Percentiles rank a stretch among this genome's conserved stretches.
These are phyloP conservation scores for Lasiosphaeria ovina DNA, from an alignment of 495 filamentous ascomycete genomes.

Conservation along the genomic window DNA sequence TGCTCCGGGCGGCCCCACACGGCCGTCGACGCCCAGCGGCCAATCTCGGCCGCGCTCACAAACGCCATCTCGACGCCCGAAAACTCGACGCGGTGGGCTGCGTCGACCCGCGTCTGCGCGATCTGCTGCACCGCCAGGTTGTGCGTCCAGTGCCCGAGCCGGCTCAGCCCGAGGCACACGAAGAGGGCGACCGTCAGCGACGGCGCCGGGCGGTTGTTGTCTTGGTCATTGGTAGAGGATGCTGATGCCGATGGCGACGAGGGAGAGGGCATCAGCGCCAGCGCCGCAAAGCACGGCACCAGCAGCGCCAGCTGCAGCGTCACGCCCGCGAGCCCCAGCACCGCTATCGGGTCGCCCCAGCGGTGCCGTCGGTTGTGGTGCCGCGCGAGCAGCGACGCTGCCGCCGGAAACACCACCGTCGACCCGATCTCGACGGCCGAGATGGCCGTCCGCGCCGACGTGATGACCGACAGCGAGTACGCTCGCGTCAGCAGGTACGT, in stretches of 20 bases:
- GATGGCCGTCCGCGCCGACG: conserved; percentile 12
- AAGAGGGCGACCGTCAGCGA: conserved; percentile 25
- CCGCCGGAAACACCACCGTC: conserved; percentile 13
- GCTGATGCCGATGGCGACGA: conserved; percentile 3
- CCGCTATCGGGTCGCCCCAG: conserved; percentile 12
- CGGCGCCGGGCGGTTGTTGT: neutral
- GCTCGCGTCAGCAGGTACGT: conserved; percentile 15
- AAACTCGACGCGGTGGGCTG: conserved; percentile 30
- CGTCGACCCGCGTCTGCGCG: conserved; percentile 31
- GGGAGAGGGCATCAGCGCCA: conserved; percentile 2
- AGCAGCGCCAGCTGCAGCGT: conserved; percentile 12
- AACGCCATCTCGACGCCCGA: conserved; percentile 37
- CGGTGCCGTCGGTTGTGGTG: conserved; percentile 4
- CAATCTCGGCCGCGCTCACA: conserved; percentile 32
- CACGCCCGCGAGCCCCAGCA: conserved; percentile 11
- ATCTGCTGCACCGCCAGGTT: conserved; percentile 39
- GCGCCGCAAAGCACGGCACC: conserved; percentile 12
- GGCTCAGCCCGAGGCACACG: conserved; percentile 36
- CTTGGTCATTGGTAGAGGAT: neutral
- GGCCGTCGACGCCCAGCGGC: conserved; percentile 25
- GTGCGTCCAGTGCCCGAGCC: conserved; percentile 39
- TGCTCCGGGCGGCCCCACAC: conserved; percentile 28
- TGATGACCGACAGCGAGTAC: conserved; percentile 13
- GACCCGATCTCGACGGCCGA: conserved; percentile 13
- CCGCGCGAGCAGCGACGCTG: conserved; percentile 4